A percentile compares a stretch with the other conserved stretches of the same genome.
phyloP scores from a whole-genome alignment of 1,284 basidiomycete genomes.

The Coriolopsis trogii region DNA sequence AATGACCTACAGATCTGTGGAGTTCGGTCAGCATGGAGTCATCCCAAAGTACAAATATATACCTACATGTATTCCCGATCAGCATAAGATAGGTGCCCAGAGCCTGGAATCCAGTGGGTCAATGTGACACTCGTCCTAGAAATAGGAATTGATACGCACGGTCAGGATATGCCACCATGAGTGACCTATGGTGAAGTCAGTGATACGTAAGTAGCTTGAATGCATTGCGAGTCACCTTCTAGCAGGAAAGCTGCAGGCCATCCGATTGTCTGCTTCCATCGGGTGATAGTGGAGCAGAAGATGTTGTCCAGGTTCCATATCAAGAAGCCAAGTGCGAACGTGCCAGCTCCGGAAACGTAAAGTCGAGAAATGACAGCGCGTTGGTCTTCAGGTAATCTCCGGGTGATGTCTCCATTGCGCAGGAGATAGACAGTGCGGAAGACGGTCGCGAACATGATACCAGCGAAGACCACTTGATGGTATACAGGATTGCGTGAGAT shows the following conservation, averaged over 20 bases:
- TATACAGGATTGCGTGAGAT: constrained; percentile 66
- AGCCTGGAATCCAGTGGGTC: constrained; percentile 39
- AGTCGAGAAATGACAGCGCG: constrained; percentile 44
- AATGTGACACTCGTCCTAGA: neutral
- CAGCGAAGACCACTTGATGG: constrained; percentile 66
- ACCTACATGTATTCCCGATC: constrained; percentile 61
- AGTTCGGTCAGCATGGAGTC: constrained; percentile 3
- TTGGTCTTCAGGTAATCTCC: constrained; percentile 45
- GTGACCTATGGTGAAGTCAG: constrained; percentile 47
- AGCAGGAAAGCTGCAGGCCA: constrained; percentile 69
- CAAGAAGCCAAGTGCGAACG: constrained; percentile 61
- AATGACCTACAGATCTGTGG: constrained; percentile 48
- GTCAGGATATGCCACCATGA: constrained; percentile 78
- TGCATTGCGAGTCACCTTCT: too few species aligned
- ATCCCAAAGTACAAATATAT: neutral
- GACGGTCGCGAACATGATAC: constrained; percentile 47
- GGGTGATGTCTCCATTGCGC: constrained; percentile 42
- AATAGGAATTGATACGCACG: constrained; percentile 35
- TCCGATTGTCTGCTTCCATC: constrained; percentile 54
- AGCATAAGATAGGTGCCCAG: constrained; percentile 63
- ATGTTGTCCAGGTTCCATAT: constrained; percentile 75
- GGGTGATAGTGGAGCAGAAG: constrained; percentile 59
- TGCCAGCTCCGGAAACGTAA: constrained; percentile 48
- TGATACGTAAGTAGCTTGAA: too few species aligned
- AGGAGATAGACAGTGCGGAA: constrained; percentile 55